phyloP scores from a whole-genome alignment of 768 basidiomycete genomes.

The Leccinum broughii region DNA sequence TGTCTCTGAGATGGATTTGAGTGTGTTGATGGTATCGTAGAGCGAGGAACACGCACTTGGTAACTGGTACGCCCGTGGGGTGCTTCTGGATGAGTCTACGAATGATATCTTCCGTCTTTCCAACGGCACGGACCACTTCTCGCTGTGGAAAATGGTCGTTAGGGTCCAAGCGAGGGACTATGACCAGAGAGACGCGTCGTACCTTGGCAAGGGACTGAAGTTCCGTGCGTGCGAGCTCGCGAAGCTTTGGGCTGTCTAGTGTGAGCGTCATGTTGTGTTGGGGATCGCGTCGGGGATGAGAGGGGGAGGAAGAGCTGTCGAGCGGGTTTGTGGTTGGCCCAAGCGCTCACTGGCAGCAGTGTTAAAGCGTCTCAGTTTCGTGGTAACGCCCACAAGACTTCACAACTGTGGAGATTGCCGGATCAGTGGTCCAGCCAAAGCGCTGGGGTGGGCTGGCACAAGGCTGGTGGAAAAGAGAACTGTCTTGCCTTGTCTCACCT shows the following conservation, averaged over 20 bases:
- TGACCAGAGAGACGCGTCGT: not conserved
- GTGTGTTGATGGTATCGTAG: not conserved
- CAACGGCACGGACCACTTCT: constrained; percentile 28
- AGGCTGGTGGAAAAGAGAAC: no score
- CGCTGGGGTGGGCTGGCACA: not conserved
- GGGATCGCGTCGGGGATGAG: not conserved
- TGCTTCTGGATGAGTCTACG: constrained; percentile 25
- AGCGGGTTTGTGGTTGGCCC: not conserved
- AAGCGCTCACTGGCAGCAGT: no score
- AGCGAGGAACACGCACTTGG: constrained; percentile 5
- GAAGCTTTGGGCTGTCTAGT: constrained; percentile 23
- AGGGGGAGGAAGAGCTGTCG: not conserved
- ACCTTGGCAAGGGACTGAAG: constrained; percentile 31
- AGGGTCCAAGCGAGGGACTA: not conserved
- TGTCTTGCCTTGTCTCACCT: not conserved
- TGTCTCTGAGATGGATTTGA: constrained; percentile 2
- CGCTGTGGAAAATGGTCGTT: constrained; percentile 12
- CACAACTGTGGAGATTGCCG: no score
- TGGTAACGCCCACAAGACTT: no score
- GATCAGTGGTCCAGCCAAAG: not conserved
- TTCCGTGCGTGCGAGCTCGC: constrained; percentile 20
- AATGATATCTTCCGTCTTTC: constrained; percentile 31
- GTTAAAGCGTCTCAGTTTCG: no score
- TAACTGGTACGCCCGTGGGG: constrained; percentile 28
- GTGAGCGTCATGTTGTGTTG: not conserved